Evolutionary conservation across 2,329 filamentous ascomycete species (phyloP).

Genomic region (Penicillium janthinellum): DNA sequence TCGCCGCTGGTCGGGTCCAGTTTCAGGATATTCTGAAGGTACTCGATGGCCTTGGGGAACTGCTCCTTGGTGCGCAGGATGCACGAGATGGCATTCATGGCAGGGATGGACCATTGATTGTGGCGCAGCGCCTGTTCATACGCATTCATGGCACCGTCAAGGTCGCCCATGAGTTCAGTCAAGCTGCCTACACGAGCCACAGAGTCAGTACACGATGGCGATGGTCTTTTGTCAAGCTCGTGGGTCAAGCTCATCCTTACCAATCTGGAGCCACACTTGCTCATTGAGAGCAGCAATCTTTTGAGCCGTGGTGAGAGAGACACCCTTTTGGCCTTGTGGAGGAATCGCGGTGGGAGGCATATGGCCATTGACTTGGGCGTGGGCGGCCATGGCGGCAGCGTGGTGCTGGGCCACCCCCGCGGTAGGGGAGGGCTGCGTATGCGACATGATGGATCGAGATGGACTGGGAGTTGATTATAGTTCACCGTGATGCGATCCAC

Average conservation of each 20-base stretch:
- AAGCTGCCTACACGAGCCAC: constrained; percentile 65
- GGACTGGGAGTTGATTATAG: constrained; percentile 10
- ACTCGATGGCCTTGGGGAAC: constrained; percentile 91
- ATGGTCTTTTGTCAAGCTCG: background rate
- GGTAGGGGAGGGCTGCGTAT: constrained; percentile 78
- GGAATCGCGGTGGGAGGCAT: constrained; percentile 55
- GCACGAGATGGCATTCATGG: constrained; percentile 91
- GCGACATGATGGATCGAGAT: constrained; percentile 59
- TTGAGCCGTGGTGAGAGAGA: constrained; percentile 68
- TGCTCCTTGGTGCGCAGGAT: constrained; percentile 91
- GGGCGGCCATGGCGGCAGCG: constrained; percentile 35
- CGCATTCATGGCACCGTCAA: constrained; percentile 84
- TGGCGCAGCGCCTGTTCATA: constrained; percentile 88
- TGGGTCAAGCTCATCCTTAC: constrained; percentile 55
- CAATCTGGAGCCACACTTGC: constrained; percentile 87
- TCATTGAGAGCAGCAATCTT: constrained; percentile 81
- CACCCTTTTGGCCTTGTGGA: constrained; percentile 54
- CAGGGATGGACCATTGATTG: constrained; percentile 83
- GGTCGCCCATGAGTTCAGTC: constrained; percentile 82
- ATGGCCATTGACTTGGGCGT: constrained; percentile 51
- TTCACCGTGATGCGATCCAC: constrained; percentile 25
- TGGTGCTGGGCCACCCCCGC: constrained; percentile 70
- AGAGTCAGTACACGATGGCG: constrained; percentile 17
- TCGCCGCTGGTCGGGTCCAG: constrained; percentile 88
- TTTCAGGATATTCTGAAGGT: constrained; percentile 86